Percentiles rank a stretch among this genome's conserved stretches.
These are phyloP conservation scores for Schwanniomyces yamadae DNA, from an alignment of 805 yeast species.

Conservation along the genomic window DNA sequence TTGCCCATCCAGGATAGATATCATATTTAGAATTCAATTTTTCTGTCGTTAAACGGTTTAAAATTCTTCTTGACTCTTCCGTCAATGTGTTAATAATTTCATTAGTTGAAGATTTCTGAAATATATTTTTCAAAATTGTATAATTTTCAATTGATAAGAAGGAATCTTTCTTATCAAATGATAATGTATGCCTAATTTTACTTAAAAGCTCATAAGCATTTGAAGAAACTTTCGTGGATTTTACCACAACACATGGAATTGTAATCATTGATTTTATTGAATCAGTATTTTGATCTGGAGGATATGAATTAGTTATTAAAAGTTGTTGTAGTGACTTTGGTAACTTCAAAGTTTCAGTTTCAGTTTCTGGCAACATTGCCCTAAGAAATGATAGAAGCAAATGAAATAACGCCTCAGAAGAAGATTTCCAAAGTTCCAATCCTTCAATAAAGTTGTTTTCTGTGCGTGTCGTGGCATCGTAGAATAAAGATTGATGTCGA, in stretches of 20 bases:
- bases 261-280: slow-evolving; percentile 40
- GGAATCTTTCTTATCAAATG: slow-evolving; percentile 66
- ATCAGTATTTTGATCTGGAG: slow-evolving; percentile 54
- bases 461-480: slow-evolving; percentile 32
- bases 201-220: slow-evolving; percentile 59
- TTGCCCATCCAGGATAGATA: slow-evolving; percentile 41
- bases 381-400: slow-evolving; percentile 71
- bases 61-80: slow-evolving; percentile 65
- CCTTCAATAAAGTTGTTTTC: slow-evolving; percentile 62
- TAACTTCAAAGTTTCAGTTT: slow-evolving; percentile 52
- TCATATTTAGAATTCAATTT: slow-evolving; percentile 36
- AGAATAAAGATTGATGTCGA: slow-evolving; percentile 31
- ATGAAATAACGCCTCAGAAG: slow-evolving; percentile 85
- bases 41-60: slow-evolving; percentile 38
- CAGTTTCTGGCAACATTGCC: slow-evolving; percentile 71
- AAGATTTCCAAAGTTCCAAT: slow-evolving; percentile 70
- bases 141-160: slow-evolving; percentile 78
- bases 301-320: slow-evolving; percentile 65
- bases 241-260: slow-evolving; percentile 63
- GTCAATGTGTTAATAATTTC: slow-evolving; percentile 66
- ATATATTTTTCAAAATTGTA: slow-evolving; percentile 68
- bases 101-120: slow-evolving; percentile 52
- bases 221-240: slow-evolving; percentile 48
- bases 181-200: slow-evolving; percentile 49
- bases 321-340: slow-evolving; percentile 69